phyloP scores from a whole-genome alignment of 768 basidiomycete genomes.

The Phaeotremella fagi region DNA sequence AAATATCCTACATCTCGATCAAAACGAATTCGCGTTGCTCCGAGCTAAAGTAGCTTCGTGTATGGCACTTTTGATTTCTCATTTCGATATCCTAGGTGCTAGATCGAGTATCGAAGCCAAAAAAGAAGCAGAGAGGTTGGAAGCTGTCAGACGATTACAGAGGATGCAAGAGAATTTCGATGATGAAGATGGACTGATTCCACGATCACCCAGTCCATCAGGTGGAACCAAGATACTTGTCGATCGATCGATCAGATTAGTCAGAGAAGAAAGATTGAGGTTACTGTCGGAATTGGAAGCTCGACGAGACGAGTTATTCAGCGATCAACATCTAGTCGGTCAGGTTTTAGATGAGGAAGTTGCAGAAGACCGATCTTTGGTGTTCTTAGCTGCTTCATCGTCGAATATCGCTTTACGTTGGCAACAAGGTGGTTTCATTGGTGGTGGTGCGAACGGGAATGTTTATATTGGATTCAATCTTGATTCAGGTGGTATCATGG shows the following conservation, averaged over 20 bases:
- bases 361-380: slow-evolving; percentile 84
- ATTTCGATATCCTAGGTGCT: slow-evolving; percentile 97
- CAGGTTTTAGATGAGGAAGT: slow-evolving; percentile 91
- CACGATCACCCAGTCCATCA: slow-evolving; percentile 33
- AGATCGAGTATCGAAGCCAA: slow-evolving; percentile 79
- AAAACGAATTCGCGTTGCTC: slow-evolving; percentile 83
- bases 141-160: slow-evolving; percentile 49
- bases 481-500: slow-evolving; percentile 93
- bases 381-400: slow-evolving; percentile 90
- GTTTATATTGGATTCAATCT: slow-evolving; percentile 98
- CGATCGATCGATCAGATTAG: slow-evolving; percentile 61
- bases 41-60: slow-evolving; percentile 88
- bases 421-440: slow-evolving; percentile 98
- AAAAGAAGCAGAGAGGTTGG: slow-evolving; percentile 80
- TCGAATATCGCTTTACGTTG: slow-evolving; percentile 94
- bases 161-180: slow-evolving; percentile 55
- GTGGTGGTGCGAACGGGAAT: slow-evolving; percentile 97
- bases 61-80: slow-evolving; percentile 92
- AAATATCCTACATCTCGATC: slow-evolving; percentile 80
- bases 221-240: slow-evolving; percentile 20
- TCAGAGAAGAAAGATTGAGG: slow-evolving; percentile 67
- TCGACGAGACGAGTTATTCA: slow-evolving; percentile 58
- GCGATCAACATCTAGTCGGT: slow-evolving; percentile 72
- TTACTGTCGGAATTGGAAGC: slow-evolving; percentile 60
- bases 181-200: slow-evolving; percentile 42